Evolutionary conservation across 768 basidiomycete species (phyloP), one percentile per base, ranked within the genome.

Genomic region (Collybia mongolica): DNA sequence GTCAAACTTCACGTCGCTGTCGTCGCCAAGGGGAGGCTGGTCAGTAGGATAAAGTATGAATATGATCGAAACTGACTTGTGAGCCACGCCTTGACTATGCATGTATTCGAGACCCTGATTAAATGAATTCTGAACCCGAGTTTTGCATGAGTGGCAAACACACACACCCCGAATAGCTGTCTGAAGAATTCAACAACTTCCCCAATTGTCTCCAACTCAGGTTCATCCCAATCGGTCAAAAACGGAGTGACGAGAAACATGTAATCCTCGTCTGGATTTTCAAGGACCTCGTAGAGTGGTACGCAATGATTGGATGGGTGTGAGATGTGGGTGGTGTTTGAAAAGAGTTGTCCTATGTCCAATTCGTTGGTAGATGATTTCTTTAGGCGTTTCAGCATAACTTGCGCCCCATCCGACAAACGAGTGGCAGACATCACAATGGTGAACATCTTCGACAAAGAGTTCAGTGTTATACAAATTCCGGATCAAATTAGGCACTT

Each of bases 261-360:
- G 3, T 32, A 24, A 14, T 49, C 53, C 23, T 66, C 60, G 46
- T 64, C 57, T 12, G 60, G 61, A 6, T 56, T 39, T 7, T 48
- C 43, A 17, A 67, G 35, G 11, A 57, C 48, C 4, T 66, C 60
- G 23, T 57, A 57, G 9, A 73, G 36, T 0, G 68, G 72, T 2
- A 68, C 59, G 12, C 71, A 72, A 39, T 70, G 69, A 19, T 73
- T 77, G 38, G 56, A 46, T 29, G 65, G 51, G 46, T 65, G 54
- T 18, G 35, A 26, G 1, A 37, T 39, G 5, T 60, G 44, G 5
- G 51, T 38, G 5, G 52, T 46, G 11, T 46, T 37, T 7, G 60
- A 57, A 46, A 64, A 54, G 58, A 65, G 54, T 51, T 20, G 45
- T 0, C 53, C 60, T 36, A 75, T 71, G 2, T 66, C 52, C 12